Conservation (phyloP, 1,284 basidiomycete species). For the Hypsizygus ulmarius region DNA sequence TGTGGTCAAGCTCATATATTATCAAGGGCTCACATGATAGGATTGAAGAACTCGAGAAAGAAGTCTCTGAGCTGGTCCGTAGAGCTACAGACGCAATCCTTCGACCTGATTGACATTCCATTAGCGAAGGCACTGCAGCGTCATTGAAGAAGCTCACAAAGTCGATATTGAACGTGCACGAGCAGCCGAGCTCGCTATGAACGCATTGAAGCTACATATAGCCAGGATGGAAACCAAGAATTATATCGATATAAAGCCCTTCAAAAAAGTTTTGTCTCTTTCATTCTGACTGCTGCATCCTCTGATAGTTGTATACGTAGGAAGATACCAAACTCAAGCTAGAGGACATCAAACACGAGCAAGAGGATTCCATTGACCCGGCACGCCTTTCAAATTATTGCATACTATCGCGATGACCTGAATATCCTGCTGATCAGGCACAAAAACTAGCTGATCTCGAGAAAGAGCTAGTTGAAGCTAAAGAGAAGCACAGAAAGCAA, state of each 20-base stretch:
- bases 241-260: too few relatives aligned
- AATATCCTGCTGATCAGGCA: neutral
- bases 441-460: neutral
- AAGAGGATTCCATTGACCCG: too few relatives aligned
- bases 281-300: too few relatives aligned
- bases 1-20: too few relatives aligned
- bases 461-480: neutral
- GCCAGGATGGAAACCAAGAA: neutral
- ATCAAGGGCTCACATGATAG: too few relatives aligned
- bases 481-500: neutral
- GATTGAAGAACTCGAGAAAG: neutral
- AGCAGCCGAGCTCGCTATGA: conserved; percentile 12
- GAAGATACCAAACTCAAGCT: too few relatives aligned
- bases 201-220: neutral
- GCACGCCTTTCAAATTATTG: too few relatives aligned
- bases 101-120: neutral
- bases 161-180: conserved; percentile 9
- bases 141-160: neutral
- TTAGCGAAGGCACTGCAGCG: neutral
- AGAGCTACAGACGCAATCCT: neutral
- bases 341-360: too few relatives aligned
- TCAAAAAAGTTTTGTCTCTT: too few relatives aligned
- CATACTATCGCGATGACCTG: too few relatives aligned
- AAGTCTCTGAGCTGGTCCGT: neutral
- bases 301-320: too few relatives aligned